phyloP scores from a whole-genome alignment of 176 grass and related monocot species.

The Avena sativa region DNA sequence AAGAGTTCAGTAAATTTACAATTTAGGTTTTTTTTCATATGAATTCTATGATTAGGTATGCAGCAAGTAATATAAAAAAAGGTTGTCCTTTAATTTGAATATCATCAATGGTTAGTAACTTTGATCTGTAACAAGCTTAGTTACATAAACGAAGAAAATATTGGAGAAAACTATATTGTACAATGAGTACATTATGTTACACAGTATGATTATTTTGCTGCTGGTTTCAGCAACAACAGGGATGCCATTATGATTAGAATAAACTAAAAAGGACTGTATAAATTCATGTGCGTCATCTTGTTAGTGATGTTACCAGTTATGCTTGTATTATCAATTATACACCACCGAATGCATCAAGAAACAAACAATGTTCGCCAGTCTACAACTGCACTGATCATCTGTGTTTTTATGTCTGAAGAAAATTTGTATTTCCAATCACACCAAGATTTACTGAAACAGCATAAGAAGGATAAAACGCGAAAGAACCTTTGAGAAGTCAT shows the following conservation, averaged over 20 bases:
- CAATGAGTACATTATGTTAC: background rate
- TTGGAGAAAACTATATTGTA: background rate
- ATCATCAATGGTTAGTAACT: background rate
- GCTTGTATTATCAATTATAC: background rate
- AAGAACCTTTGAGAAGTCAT: constrained; percentile 79
- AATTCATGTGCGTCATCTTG: background rate
- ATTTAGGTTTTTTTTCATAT: background rate
- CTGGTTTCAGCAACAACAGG: background rate
- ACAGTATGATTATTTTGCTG: background rate
- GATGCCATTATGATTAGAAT: background rate
- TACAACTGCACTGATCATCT: background rate
- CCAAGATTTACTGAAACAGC: constrained; percentile 2
- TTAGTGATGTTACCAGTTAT: constrained; percentile 20
- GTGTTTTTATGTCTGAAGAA: background rate
- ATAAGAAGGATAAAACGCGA: constrained; percentile 28
- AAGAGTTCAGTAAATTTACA: background rate
- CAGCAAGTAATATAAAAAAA: constrained; percentile 15
- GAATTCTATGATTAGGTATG: background rate
- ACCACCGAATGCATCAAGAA: background rate
- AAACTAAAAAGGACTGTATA: background rate
- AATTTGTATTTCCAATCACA: background rate
- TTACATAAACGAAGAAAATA: background rate
- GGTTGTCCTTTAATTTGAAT: background rate
- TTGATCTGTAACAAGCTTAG: background rate
- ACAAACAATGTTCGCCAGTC: background rate